phyloP scores from a whole-genome alignment of 2,329 filamentous ascomycete species.

The Lecanicillium sp. region DNA sequence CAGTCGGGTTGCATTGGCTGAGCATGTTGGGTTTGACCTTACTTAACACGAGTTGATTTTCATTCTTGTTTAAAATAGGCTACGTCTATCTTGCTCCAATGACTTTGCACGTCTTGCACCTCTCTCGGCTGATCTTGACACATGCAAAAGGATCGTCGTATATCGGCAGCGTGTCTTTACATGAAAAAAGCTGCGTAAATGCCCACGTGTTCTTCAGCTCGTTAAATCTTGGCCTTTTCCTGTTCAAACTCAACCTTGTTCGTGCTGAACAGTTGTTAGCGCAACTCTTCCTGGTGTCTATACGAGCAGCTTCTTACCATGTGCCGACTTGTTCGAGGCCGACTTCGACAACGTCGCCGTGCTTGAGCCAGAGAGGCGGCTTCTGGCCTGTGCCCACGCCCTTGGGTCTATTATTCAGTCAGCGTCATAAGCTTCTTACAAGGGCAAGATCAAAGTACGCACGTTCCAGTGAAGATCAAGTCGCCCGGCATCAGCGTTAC shows the following conservation, averaged over 20 bases:
- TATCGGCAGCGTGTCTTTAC: no score
- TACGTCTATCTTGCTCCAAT: no score
- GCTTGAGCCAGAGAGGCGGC: conserved; percentile 58
- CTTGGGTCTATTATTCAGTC: conserved; percentile 38
- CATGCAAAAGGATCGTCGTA: no score
- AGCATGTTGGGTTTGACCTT: no score
- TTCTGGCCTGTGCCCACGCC: conserved; percentile 64
- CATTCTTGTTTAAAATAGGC: no score
- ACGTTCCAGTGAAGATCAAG: conserved; percentile 59
- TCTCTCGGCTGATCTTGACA: no score
- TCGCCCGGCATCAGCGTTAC: conserved; percentile 57
- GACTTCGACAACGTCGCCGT: conserved; percentile 64
- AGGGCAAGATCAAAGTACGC: conserved; percentile 17
- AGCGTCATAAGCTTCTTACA: not conserved
- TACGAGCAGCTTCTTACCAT: conserved; percentile 24
- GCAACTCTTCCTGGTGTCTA: not conserved
- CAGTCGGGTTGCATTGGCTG: no score
- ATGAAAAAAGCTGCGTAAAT: no score
- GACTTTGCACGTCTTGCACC: no score
- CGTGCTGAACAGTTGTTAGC: conserved; percentile 12
- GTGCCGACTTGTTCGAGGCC: conserved; percentile 57
- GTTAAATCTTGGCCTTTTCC: conserved; percentile 17
- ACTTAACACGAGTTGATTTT: no score
- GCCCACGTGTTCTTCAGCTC: no score
- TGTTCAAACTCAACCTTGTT: conserved; percentile 23